These are phyloP conservation scores for Eutypa lata DNA, from an alignment of 2,329 filamentous ascomycete genomes.

Conservation along the genomic window DNA sequence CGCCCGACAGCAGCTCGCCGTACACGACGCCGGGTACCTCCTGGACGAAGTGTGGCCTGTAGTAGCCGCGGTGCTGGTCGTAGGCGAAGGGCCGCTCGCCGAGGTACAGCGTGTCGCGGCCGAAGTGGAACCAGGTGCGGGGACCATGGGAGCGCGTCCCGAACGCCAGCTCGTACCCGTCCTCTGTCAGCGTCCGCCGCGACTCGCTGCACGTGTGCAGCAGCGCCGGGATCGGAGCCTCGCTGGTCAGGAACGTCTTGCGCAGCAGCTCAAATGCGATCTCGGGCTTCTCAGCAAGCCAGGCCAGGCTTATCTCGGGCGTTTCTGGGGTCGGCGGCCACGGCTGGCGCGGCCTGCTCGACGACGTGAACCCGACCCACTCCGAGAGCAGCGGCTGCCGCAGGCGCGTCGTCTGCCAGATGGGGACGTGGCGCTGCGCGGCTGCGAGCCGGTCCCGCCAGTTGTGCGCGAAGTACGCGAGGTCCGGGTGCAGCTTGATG, in stretches of 20 bases:
- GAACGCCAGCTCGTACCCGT: slow-evolving; percentile 18
- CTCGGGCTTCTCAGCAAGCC: slow-evolving; percentile 4
- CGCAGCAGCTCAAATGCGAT: slow-evolving; percentile 13
- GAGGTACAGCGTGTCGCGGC: slow-evolving; percentile 13
- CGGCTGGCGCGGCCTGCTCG: slow-evolving; percentile 4
- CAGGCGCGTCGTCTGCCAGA: background rate
- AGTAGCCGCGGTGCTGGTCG: background rate
- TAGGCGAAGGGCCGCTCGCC: background rate
- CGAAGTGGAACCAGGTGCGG: slow-evolving; percentile 20
- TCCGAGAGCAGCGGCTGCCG: slow-evolving; percentile 7
- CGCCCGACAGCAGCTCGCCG: slow-evolving; percentile 5
- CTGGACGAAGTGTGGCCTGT: too few species aligned
- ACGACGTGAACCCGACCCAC: slow-evolving; percentile 9
- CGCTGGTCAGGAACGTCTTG: slow-evolving; percentile 11
- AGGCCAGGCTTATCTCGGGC: slow-evolving; percentile 9
- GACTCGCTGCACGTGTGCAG: slow-evolving; percentile 27
- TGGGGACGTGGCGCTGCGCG: background rate
- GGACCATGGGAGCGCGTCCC: slow-evolving; percentile 14
- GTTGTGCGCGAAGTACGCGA: slow-evolving; percentile 12
- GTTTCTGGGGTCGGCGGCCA: slow-evolving; percentile 9
- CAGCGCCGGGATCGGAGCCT: slow-evolving; percentile 18
- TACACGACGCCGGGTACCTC: background rate
- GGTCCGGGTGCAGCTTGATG: slow-evolving; percentile 10
- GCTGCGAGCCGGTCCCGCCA: slow-evolving; percentile 6
- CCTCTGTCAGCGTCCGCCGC: slow-evolving; percentile 13